Evolutionary conservation across 2,329 filamentous ascomycete species (phyloP).

Genomic region (Septoria linicola): DNA sequence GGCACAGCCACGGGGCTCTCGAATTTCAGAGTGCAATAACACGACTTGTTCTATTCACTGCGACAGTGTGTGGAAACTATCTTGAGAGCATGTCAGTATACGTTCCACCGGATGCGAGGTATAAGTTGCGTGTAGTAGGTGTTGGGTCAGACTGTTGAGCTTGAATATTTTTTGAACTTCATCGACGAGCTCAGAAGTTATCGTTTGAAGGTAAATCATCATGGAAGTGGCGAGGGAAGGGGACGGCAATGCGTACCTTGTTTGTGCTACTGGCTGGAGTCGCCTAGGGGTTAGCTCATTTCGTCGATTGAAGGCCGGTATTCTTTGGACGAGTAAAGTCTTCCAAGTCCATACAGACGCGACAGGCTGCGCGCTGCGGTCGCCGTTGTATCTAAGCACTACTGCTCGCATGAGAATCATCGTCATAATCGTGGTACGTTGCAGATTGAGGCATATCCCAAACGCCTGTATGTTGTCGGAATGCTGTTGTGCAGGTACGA

Average conservation of each 20-base stretch:
- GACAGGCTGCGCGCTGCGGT: no score
- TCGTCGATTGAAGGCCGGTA: no score
- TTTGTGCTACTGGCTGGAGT: not conserved
- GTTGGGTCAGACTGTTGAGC: constrained; percentile 54
- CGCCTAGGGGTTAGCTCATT: not conserved
- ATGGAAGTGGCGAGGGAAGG: constrained; percentile 16
- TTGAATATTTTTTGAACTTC: constrained; percentile 45
- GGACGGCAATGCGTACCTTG: constrained; percentile 5
- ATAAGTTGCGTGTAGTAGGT: not conserved
- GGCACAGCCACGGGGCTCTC: no score
- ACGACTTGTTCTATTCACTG: no score
- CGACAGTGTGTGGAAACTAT: not conserved
- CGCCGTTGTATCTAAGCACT: no score
- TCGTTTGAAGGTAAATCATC: constrained; percentile 37
- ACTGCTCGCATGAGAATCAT: no score
- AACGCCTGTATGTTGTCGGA: no score
- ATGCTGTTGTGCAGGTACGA: not conserved
- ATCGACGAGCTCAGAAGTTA: constrained; percentile 42
- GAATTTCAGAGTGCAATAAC: no score
- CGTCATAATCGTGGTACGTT: no score
- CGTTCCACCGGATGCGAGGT: not conserved
- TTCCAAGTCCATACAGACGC: no score
- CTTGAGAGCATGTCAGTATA: not conserved
- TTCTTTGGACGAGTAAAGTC: no score
- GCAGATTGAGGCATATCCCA: no score